Percentiles rank a stretch among this genome's conserved stretches.
phyloP scores from a whole-genome alignment of 495 filamentous ascomycete species.

The Aspergillus funiculosus region DNA sequence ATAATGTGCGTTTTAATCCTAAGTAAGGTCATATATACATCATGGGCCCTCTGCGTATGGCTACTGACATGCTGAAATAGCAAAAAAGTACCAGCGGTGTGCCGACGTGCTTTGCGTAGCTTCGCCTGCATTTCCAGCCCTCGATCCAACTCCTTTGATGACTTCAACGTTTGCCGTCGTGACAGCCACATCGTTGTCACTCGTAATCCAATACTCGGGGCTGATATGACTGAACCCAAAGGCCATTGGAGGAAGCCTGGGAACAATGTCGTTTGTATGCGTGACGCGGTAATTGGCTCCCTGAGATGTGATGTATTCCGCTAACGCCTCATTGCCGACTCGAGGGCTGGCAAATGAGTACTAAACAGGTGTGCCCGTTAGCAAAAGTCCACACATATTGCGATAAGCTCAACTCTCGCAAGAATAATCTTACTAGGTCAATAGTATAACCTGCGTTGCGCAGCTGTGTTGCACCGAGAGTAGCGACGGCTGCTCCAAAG shows the following conservation, averaged over 20 bases:
- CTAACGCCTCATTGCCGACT: slow-evolving; percentile 55
- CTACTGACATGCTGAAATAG: slow-evolving; percentile 19
- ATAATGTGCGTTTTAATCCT: too few relatives aligned
- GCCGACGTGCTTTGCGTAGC: slow-evolving; percentile 15
- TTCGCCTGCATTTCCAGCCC: slow-evolving; percentile 36
- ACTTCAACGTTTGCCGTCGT: slow-evolving; percentile 39
- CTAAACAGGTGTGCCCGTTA: slow-evolving; percentile 22
- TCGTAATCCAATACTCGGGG: slow-evolving; percentile 63
- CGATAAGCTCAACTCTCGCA: neutral
- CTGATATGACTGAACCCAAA: slow-evolving; percentile 56
- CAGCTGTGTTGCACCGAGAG: slow-evolving; percentile 53
- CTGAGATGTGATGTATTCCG: slow-evolving; percentile 49
- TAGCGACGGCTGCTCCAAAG: slow-evolving; percentile 61
- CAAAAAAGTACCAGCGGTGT: slow-evolving; percentile 43
- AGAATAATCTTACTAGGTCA: slow-evolving; percentile 27
- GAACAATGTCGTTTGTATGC: slow-evolving; percentile 61
- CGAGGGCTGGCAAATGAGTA: slow-evolving; percentile 67
- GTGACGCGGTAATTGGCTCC: slow-evolving; percentile 56
- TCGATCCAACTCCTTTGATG: slow-evolving; percentile 32
- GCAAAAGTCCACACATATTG: neutral
- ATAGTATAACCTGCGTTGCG: slow-evolving; percentile 41
- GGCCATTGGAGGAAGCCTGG: slow-evolving; percentile 52
- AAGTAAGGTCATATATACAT: too few relatives aligned
- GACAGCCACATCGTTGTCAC: slow-evolving; percentile 31
- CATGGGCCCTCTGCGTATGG: too few relatives aligned